Percentiles rank a stretch among this genome's conserved stretches.
Evolutionary conservation across 2,329 filamentous ascomycete genomes (phyloP).

Genomic region (Epichloe elymi): DNA sequence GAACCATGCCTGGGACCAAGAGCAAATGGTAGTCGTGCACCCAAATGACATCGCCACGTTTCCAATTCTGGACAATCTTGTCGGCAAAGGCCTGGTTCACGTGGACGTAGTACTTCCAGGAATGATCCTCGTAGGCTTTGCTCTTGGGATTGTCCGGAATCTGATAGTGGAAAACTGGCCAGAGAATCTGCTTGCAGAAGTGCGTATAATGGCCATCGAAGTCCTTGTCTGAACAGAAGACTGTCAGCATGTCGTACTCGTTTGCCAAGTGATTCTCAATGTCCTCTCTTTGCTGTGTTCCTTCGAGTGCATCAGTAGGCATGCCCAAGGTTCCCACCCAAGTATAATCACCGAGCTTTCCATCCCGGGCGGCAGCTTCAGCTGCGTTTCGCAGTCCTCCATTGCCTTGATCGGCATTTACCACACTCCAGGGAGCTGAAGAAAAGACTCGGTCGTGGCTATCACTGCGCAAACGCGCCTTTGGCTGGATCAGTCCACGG

Average conservation of each 20-base stretch:
- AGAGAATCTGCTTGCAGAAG: constrained; percentile 95
- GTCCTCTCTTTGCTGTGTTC: constrained; percentile 61
- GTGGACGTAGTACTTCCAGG: constrained; percentile 87
- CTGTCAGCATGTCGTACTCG: constrained; percentile 70
- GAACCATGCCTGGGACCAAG: constrained; percentile 77
- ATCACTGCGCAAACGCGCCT: constrained; percentile 38
- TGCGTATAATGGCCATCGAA: constrained; percentile 91
- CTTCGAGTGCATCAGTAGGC: constrained; percentile 74
- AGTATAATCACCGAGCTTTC: constrained; percentile 59
- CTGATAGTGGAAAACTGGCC: constrained; percentile 97
- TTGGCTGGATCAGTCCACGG: constrained; percentile 44
- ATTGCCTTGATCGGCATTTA: constrained; percentile 81
- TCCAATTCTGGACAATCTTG: constrained; percentile 84
- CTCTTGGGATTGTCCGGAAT: constrained; percentile 96
- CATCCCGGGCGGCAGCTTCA: constrained; percentile 59
- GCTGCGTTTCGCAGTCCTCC: constrained; percentile 84
- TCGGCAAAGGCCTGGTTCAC: constrained; percentile 91
- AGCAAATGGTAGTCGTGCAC: constrained; percentile 91
- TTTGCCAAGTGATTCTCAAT: constrained; percentile 72
- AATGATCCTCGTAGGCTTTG: constrained; percentile 95
- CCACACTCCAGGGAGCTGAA: constrained; percentile 69
- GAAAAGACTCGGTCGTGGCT: constrained; percentile 61
- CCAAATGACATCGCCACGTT: constrained; percentile 86
- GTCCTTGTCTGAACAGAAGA: constrained; percentile 81
- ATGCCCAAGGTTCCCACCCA: constrained; percentile 91